Evolutionary conservation across 2,329 filamentous ascomycete species (phyloP).

Genomic region (Rhexocercosporidium sp.): DNA sequence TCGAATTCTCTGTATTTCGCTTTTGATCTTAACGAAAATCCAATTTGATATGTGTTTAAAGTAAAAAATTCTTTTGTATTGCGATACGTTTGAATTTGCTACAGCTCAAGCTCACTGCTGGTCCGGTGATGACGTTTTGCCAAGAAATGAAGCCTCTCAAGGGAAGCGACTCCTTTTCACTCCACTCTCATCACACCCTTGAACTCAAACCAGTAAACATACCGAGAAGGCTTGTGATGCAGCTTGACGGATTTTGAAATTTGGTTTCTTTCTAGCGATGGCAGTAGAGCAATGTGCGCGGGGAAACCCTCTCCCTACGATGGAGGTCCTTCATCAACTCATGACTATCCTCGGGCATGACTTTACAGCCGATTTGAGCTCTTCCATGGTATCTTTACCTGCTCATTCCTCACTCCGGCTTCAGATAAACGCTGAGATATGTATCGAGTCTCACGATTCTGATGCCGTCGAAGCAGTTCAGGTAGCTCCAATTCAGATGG

Average conservation of each 20-base stretch:
- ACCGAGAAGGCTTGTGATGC: background rate
- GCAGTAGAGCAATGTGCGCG: background rate
- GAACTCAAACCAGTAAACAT: background rate
- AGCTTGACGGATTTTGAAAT: background rate
- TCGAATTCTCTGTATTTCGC: background rate
- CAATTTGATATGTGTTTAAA: too few species aligned
- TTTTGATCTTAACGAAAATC: background rate
- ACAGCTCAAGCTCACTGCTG: background rate
- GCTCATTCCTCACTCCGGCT: background rate
- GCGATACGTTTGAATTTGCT: background rate
- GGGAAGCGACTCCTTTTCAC: background rate
- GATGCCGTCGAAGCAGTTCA: background rate
- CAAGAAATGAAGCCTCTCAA: background rate
- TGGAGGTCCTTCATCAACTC: background rate
- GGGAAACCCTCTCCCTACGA: background rate
- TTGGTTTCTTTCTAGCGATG: background rate
- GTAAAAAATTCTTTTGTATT: background rate
- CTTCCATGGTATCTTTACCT: slow-evolving; percentile 2
- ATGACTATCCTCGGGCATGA: slow-evolving; percentile 5
- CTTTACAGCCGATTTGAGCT: background rate
- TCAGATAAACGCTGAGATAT: slow-evolving; percentile 2
- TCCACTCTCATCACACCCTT: background rate
- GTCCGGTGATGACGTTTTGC: background rate
- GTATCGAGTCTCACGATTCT: background rate
- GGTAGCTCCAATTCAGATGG: background rate